phyloP scores from a whole-genome alignment of 148 eudicot genomes.

The Bassia scoparia region DNA sequence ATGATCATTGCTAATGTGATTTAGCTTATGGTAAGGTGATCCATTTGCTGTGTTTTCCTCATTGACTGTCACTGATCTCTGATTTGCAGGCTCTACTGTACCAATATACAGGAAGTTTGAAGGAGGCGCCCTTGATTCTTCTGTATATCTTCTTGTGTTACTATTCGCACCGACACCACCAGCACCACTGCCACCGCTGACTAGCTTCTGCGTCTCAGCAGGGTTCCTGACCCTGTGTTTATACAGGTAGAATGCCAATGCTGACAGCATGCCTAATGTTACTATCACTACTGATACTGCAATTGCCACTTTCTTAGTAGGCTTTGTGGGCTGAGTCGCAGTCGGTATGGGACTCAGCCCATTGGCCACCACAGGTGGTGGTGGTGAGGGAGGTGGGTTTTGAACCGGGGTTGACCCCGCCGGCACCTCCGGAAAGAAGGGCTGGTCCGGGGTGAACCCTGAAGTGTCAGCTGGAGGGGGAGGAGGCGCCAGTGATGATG shows the following conservation, averaged over 20 bases:
- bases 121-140: conserved; percentile 53
- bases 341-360: conserved; percentile 43
- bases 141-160: conserved; percentile 35
- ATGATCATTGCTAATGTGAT: not conserved
- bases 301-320: conserved; percentile 67
- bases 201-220: conserved; percentile 58
- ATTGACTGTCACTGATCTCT: conserved; percentile 31
- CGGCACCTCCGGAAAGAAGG: conserved; percentile 87
- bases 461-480: conserved; percentile 39
- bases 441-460: conserved; percentile 48
- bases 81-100: conserved; percentile 59
- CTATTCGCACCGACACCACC: not conserved
- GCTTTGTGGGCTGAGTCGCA: conserved; percentile 51
- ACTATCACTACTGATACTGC: conserved; percentile 71
- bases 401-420: conserved; percentile 39
- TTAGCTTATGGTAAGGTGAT: conserved; percentile 72
- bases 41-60: conserved; percentile 34
- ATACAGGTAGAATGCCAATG: conserved; percentile 67
- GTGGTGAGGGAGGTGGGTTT: conserved; percentile 29
- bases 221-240: conserved; percentile 46
- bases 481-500: conserved; percentile 22
- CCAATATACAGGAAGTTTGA: conserved; percentile 74
- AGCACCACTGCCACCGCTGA: conserved; percentile 25
- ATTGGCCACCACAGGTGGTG: conserved; percentile 19
- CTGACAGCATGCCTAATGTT: conserved; percentile 75